Evolutionary conservation across 805 yeast genomes (phyloP).

Genomic region (Teunomyces panamensis): DNA sequence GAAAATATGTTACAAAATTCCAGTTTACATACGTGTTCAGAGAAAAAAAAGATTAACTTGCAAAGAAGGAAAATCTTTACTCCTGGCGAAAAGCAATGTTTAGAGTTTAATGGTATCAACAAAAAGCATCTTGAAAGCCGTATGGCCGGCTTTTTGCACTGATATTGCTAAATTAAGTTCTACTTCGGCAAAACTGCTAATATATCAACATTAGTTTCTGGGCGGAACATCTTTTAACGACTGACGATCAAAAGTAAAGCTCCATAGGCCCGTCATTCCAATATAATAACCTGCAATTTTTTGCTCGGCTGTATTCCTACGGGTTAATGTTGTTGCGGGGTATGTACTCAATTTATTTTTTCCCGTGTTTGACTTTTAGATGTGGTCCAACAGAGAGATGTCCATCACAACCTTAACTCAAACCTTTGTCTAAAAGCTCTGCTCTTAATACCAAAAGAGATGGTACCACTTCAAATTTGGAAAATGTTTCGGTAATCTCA

Average conservation of each 20-base stretch:
- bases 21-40: background rate
- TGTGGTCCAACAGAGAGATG: background rate
- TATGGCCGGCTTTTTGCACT: background rate
- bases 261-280: background rate
- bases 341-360: background rate
- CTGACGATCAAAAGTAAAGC: background rate
- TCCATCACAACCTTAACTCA: background rate
- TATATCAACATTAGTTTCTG: too few relatives aligned
- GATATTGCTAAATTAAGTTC: too few relatives aligned
- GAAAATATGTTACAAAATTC: background rate
- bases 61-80: background rate
- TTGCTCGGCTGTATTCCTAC: background rate
- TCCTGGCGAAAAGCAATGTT: background rate
- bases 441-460: too few relatives aligned
- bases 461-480: too few relatives aligned
- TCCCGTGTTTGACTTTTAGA: background rate
- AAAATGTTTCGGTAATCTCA: too few relatives aligned
- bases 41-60: background rate
- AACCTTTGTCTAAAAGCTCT: too few relatives aligned
- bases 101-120: background rate
- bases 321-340: conserved; percentile 8
- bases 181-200: too few relatives aligned
- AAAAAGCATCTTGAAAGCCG: background rate
- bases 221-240: background rate
- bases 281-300: background rate